Evolutionary conservation across 2,329 filamentous ascomycete species (phyloP), one percentile per base, ranked within the genome.

Genomic region (Pseudogymnoascus sp.): DNA sequence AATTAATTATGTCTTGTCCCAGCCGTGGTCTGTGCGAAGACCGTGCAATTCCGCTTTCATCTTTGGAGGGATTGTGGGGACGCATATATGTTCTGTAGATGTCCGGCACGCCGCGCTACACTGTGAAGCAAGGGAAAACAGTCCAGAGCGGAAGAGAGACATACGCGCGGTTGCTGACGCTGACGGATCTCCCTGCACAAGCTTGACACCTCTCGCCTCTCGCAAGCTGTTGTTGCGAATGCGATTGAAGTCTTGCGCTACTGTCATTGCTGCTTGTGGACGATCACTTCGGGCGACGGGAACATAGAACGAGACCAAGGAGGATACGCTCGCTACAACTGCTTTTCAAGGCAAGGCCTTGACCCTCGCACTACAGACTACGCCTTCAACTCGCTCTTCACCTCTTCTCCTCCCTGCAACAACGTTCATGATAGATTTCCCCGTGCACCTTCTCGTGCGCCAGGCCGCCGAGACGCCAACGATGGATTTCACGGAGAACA

Each of bases 401-500:
- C n/a, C 10, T 34, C 48, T 34, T 8, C 25, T 31, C 14, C 48
- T 31, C 25, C 25, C 19, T n/a, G 2, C n/a, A 34, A 57, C n/a
- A 34, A 34, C n/a, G 5, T 10, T 10, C 10, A 7, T 11, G 8
- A 57, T 57, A 28, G 48, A 57, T 2, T 57, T 57, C n/a, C 25
- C 48, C 48, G 2, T 28, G n/a, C 25, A 54, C 25, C 25, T 54
- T 8, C 48, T 54, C n/a, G 25, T 57, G 4, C 48, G 25, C 25
- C 48, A 54, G 48, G 48, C 48, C 48, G n/a, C 28, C 48, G 48
- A 13, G n/a, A 13, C 25, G 25, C 23, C 48, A 28, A 19, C 25
- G n/a, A 28, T 48, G 13, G 66, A 69, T 63, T 69, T 72, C 25
- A 69, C 71, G n/a, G 75, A 69, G 62, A 75, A 68, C 43, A 77